A percentile compares a stretch with the other conserved stretches of the same genome.
Conservation (phyloP, 1,284 basidiomycete species). For the Mycena citricolor region DNA sequence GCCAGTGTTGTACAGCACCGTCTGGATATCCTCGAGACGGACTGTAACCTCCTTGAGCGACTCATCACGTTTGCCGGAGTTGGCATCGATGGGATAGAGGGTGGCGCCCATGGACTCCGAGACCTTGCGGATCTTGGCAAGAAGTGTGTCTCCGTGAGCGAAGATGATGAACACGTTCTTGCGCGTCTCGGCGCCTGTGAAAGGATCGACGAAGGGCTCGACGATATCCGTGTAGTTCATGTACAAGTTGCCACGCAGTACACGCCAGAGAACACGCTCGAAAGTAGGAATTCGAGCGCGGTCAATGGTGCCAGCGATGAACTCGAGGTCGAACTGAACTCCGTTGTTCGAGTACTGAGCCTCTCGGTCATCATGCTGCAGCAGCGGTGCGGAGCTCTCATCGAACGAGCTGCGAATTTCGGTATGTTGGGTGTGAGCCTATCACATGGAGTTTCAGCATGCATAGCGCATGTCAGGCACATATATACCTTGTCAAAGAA, state of each 20-base stretch:
- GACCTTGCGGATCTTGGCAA: constrained; percentile 98
- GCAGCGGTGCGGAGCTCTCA: constrained; percentile 86
- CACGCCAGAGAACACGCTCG: constrained; percentile 97
- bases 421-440: constrained; percentile 81
- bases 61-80: constrained; percentile 88
- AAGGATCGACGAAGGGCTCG: constrained; percentile 89
- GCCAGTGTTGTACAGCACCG: constrained; percentile 90
- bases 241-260: constrained; percentile 96
- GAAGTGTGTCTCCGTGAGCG: constrained; percentile 90
- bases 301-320: constrained; percentile 96
- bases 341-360: constrained; percentile 52
- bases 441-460: constrained; percentile 18
- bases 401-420: constrained; percentile 91
- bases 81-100: constrained; percentile 94
- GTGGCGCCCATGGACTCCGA: constrained; percentile 98
- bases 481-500: constrained; percentile 85
- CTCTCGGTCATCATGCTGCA: constrained; percentile 89
- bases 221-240: constrained; percentile 99
- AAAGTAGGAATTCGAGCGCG: constrained; percentile 90
- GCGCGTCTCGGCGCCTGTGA: constrained; percentile 77
- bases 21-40: constrained; percentile 91
- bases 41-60: constrained; percentile 86
- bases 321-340: constrained; percentile 88
- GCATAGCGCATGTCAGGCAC: not conserved
- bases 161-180: constrained; percentile 99